A percentile compares a stretch with the other conserved stretches of the same genome.
Evolutionary conservation across 208 protist species (phyloP).

Genomic region (Leishmania guyanensis): DNA sequence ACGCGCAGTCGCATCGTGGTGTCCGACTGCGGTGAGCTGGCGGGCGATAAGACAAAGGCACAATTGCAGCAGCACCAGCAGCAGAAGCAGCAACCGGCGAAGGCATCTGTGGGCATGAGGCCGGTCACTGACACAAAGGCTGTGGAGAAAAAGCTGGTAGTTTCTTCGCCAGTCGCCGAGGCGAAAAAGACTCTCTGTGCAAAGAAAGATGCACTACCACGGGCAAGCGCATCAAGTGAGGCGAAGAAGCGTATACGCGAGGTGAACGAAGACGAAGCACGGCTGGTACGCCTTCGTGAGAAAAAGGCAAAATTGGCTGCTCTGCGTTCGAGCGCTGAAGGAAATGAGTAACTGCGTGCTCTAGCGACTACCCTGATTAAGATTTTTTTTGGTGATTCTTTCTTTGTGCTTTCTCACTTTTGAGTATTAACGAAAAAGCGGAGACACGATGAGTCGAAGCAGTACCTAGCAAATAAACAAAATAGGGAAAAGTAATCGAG

Average conservation of each 20-base stretch:
- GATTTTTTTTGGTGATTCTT: not conserved
- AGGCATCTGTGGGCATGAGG: conserved; percentile 8
- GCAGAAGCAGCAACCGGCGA: not conserved
- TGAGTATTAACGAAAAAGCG: no score
- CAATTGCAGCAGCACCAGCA: not conserved
- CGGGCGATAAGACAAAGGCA: conserved; percentile 19
- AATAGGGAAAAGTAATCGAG: not conserved
- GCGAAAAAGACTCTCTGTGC: conserved; percentile 5
- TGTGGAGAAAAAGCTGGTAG: not conserved
- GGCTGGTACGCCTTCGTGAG: conserved; percentile 57
- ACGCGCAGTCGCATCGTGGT: conserved; percentile 68
- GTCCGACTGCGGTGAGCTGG: conserved; percentile 81
- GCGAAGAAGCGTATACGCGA: conserved; percentile 25
- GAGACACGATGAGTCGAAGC: not conserved
- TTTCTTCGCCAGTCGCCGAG: not conserved
- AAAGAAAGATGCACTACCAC: not conserved
- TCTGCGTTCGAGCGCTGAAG: conserved; percentile 49
- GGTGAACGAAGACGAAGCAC: conserved; percentile 42
- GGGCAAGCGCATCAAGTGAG: conserved; percentile 9
- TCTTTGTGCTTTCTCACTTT: not conserved
- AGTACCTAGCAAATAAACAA: not conserved
- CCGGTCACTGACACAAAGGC: conserved; percentile 1
- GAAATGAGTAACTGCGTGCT: conserved; percentile 10
- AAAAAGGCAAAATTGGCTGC: conserved; percentile 68
- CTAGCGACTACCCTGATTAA: conserved; percentile 10